phyloP scores from a whole-genome alignment of 78 protist genomes.

The Polysphondylium violaceum region DNA sequence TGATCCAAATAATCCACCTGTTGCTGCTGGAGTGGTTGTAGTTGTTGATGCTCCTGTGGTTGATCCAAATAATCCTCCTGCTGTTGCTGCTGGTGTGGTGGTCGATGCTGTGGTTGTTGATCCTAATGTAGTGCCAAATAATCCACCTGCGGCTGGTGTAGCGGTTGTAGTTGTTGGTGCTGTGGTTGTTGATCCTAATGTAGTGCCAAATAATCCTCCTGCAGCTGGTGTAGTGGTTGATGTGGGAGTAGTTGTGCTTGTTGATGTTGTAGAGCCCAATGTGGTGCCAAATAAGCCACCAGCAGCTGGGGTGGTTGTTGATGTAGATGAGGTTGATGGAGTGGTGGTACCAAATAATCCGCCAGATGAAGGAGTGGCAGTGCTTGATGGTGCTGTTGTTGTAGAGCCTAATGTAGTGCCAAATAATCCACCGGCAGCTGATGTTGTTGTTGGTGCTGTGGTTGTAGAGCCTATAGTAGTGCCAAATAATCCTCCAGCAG shows the following conservation, averaged over 20 bases:
- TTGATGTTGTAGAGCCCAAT: background rate
- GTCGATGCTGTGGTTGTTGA: background rate
- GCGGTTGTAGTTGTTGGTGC: conserved; percentile 9
- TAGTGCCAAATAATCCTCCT: background rate
- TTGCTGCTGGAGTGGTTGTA: background rate
- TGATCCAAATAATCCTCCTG: background rate
- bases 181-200: background rate
- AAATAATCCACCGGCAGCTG: conserved; percentile 33
- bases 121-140: conserved; percentile 12
- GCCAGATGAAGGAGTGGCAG: background rate
- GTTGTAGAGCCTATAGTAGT: background rate
- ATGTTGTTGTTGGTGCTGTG: background rate
- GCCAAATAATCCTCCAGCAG: conserved; percentile 42
- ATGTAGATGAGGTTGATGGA: conserved; percentile 3
- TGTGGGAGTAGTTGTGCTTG: conserved; percentile 7
- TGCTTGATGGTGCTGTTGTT: conserved; percentile 27
- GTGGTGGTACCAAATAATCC: background rate
- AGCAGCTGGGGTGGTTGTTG: background rate
- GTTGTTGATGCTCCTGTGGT: background rate
- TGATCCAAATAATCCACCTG: conserved; percentile 2
- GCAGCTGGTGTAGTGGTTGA: background rate
- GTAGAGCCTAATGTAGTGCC: background rate
- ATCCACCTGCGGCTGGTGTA: conserved; percentile 16
- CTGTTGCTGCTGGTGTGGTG: background rate
- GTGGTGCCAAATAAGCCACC: conserved; percentile 31